Percentiles rank a stretch among this genome's conserved stretches.
phyloP scores from a whole-genome alignment of 2,329 filamentous ascomycete species.

The Helminthosporium solani region DNA sequence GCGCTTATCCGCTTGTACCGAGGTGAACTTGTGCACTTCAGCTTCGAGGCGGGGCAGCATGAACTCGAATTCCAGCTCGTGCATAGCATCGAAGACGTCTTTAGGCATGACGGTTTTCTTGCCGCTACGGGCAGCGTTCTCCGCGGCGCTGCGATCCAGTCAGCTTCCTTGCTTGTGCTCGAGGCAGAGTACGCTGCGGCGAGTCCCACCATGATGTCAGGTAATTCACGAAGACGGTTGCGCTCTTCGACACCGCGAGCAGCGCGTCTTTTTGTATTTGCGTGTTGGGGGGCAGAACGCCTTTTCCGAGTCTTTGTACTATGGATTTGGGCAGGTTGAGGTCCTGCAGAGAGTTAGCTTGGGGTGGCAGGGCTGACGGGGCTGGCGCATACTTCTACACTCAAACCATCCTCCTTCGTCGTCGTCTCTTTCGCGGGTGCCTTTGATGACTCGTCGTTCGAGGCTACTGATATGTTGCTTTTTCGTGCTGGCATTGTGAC shows the following conservation, averaged over 20 bases:
- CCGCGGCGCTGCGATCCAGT: slow-evolving; percentile 63
- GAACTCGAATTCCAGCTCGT: slow-evolving; percentile 72
- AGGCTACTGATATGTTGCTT: slow-evolving; percentile 46
- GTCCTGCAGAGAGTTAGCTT: slow-evolving; percentile 46
- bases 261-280: slow-evolving; percentile 82
- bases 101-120: slow-evolving; percentile 77
- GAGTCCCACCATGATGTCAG: slow-evolving; percentile 67
- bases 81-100: slow-evolving; percentile 74
- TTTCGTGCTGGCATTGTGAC: slow-evolving; percentile 50
- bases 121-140: slow-evolving; percentile 63
- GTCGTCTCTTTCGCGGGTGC: slow-evolving; percentile 32
- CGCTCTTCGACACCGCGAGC: slow-evolving; percentile 75
- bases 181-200: not conserved
- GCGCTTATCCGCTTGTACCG: slow-evolving; percentile 71
- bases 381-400: slow-evolving; percentile 44
- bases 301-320: slow-evolving; percentile 76
- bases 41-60: slow-evolving; percentile 72
- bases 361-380: not conserved
- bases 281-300: slow-evolving; percentile 75
- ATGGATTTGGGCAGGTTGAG: slow-evolving; percentile 78
- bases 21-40: slow-evolving; percentile 75
- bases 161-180: too few species aligned
- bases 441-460: slow-evolving; percentile 40
- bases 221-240: slow-evolving; percentile 82
- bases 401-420: slow-evolving; percentile 43